Base-by-base conservation (phyloP, 192 early-diverging fungal genomes). In the Rhizophagus prolifer region DNA sequence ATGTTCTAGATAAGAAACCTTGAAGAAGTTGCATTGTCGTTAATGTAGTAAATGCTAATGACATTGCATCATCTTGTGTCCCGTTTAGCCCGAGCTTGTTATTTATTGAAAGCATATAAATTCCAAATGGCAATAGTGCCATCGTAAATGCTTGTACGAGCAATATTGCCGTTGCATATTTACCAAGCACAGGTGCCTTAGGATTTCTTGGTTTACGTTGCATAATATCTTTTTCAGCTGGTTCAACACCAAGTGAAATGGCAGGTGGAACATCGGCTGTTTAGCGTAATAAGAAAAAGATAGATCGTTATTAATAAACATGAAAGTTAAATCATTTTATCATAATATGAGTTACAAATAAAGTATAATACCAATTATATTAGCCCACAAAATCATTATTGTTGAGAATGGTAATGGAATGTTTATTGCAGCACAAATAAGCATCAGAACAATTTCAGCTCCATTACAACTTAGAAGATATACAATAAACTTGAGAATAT, bases 401-500 rank as follows among this genome's bases (percentile, higher is more conserved):
- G 91, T 94, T 2, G 95, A 93, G 70, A 97, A 96, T 0, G 96
- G 96, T 38, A 93, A 79, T 1, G 91, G 90, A n/a, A 94, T 81
- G 79, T 96, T 92, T 58, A 91, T 83, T 59, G 90, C 81, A 0
- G 95, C 77, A 30, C 89, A 94, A 74, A 92, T 85, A 58, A 98
- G 78, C 86, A 95, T 91, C 74, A 97, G 82, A 76, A 97, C 91
- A 72, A 98, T 95, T 85, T 98, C 97, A 36, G 96, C 95, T 58
- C 93, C 92, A 81, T 98, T 98, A 85, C 96, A 97, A 75, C 90
- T 92, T 50, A 97, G 78, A 72, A 98, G 87, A 81, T 98, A 97
- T 16, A 99, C 90, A 75, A 99, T 93, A 73, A 99, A 99, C 87
- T 98, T 98, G 47, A 93, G 85, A 82, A 99, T 99, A 85, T 99